Evolutionary conservation across 306 rosid genomes (phyloP).

Genomic region (Inga leiocalycina): DNA sequence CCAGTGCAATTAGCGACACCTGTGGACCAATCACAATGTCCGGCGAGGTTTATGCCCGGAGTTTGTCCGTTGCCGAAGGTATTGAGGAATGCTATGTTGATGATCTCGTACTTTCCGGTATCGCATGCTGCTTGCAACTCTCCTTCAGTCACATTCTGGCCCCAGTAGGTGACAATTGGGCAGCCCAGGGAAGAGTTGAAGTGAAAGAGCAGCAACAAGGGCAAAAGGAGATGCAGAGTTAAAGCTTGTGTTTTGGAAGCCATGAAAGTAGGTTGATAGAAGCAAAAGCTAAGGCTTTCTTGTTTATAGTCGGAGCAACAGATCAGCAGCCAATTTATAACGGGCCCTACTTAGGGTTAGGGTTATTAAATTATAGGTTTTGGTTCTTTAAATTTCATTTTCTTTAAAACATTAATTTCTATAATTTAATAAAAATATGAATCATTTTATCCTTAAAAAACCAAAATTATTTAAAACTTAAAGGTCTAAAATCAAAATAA

Average conservation of each 20-base stretch:
- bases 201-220: background rate
- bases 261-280: background rate
- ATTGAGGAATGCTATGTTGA: background rate
- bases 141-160: background rate
- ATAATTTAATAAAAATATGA: too few species aligned
- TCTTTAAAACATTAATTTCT: too few species aligned
- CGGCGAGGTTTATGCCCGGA: background rate
- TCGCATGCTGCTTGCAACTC: background rate
- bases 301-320: background rate
- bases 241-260: background rate
- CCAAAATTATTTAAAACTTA: too few species aligned
- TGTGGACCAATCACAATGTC: background rate
- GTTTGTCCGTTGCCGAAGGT: background rate
- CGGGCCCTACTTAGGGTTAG: background rate
- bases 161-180: background rate
- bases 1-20: too few species aligned
- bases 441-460: too few species aligned
- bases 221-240: too few species aligned
- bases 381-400: too few species aligned
- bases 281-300: background rate
- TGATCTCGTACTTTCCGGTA: background rate
- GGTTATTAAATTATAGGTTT: background rate
- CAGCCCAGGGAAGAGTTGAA: background rate
- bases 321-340: background rate
- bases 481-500: too few species aligned